A percentile compares a stretch with the other conserved stretches of the same genome.
These are phyloP conservation scores for Apiosordaria backusii DNA, from an alignment of 495 filamentous ascomycete genomes.

Conservation along the genomic window DNA sequence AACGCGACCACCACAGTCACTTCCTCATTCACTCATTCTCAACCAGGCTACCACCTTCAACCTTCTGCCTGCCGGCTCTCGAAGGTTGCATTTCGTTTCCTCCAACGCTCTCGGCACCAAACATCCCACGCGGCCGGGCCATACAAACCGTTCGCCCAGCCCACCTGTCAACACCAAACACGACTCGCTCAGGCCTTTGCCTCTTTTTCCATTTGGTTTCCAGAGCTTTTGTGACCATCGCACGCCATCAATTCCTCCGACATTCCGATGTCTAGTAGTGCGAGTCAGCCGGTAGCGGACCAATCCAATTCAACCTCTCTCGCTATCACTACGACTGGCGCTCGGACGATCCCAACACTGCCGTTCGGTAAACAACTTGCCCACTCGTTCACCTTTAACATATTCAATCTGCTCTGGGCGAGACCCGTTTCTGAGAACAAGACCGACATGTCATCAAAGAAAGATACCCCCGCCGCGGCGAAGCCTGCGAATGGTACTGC, in stretches of 20 bases:
- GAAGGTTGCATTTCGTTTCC: slow-evolving; percentile 9
- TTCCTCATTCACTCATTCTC: not conserved
- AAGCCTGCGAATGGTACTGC: slow-evolving; percentile 11
- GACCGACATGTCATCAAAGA: slow-evolving; percentile 28
- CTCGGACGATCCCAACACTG: slow-evolving; percentile 18
- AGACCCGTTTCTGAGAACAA: not conserved
- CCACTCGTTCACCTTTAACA: slow-evolving; percentile 6
- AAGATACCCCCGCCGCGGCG: slow-evolving; percentile 19
- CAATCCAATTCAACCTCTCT: not conserved
- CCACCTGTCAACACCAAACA: slow-evolving; percentile 6
- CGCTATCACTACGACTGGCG: slow-evolving; percentile 5
- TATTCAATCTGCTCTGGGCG: not conserved
- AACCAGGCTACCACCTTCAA: not conserved
- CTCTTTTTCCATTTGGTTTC: slow-evolving; percentile 6
- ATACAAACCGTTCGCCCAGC: not conserved
- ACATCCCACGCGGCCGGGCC: slow-evolving; percentile 8
- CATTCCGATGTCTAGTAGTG: not conserved
- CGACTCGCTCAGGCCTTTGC: slow-evolving; percentile 6
- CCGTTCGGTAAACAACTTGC: slow-evolving; percentile 7
- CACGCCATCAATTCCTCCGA: not conserved
- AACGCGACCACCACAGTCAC: not conserved
- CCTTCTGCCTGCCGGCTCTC: slow-evolving; percentile 1
- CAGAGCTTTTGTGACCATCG: not conserved
- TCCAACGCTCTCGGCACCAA: slow-evolving; percentile 16
- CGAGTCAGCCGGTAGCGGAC: not conserved